Evolutionary conservation across 2,329 filamentous ascomycete species (phyloP).

Genomic region (Teratosphaeria destructans): DNA sequence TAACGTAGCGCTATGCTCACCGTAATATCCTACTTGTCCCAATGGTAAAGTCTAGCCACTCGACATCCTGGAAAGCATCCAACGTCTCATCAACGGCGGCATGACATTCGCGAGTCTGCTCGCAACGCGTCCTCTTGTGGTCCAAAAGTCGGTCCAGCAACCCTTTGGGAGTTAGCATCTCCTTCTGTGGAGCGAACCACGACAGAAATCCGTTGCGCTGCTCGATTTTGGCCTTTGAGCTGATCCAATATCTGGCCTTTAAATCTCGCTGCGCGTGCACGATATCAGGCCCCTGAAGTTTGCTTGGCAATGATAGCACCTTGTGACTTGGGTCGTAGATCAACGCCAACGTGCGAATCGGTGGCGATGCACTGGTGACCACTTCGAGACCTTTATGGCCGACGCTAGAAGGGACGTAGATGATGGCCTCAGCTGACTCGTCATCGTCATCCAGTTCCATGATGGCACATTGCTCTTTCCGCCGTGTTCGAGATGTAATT

Average conservation of each 20-base stretch:
- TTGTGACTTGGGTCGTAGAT: conserved; percentile 57
- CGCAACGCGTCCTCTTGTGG: conserved; percentile 12
- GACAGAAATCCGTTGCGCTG: conserved; percentile 47
- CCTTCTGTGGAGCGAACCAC: conserved; percentile 32
- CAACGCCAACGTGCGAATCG: conserved; percentile 46
- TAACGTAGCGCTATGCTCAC: conserved; percentile 13
- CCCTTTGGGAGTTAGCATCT: conserved; percentile 33
- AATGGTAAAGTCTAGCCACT: conserved; percentile 45
- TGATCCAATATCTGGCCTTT: conserved; percentile 52
- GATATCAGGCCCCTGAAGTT: not conserved
- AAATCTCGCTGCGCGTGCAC: conserved; percentile 41
- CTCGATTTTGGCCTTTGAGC: conserved; percentile 57
- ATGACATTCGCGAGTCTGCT: conserved; percentile 27
- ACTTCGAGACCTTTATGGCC: conserved; percentile 32
- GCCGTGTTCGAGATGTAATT: not conserved
- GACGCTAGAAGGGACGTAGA: conserved; percentile 58
- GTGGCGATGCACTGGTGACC: conserved; percentile 35
- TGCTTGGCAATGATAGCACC: conserved; percentile 28
- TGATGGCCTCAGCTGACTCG: conserved; percentile 42
- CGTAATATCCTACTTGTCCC: conserved; percentile 45
- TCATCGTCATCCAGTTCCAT: conserved; percentile 16
- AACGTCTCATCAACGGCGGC: conserved; percentile 20
- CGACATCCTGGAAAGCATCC: conserved; percentile 31
- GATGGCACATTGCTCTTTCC: conserved; percentile 1
- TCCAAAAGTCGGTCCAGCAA: conserved; percentile 40